Conservation (phyloP, 169 alveolate genomes). For the Plasmodium reichenowi region DNA sequence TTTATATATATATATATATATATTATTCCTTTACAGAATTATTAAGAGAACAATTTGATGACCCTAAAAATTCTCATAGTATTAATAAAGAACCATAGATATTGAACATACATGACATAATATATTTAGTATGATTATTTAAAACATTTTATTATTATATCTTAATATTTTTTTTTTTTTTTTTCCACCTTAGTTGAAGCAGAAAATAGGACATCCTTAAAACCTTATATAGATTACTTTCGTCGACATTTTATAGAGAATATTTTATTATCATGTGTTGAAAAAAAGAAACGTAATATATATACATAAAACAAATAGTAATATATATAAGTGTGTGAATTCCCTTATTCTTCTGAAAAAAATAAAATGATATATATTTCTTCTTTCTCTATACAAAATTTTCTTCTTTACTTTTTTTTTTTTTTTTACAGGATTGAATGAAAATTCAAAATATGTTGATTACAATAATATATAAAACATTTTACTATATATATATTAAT, state of each 20-base stretch:
- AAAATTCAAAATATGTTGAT: slow-evolving; percentile 38
- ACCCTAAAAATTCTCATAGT: slow-evolving; percentile 68
- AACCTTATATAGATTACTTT: slow-evolving; percentile 53
- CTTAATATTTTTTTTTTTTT: slow-evolving; percentile 3
- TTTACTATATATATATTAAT: background rate
- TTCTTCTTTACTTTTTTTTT: slow-evolving; percentile 16
- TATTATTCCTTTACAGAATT: slow-evolving; percentile 13
- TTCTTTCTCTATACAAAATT: background rate
- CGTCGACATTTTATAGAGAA: slow-evolving; percentile 63
- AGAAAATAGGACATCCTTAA: slow-evolving; percentile 69
- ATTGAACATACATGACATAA: background rate
- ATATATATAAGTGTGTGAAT: background rate
- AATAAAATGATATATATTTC: background rate
- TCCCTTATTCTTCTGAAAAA: no score
- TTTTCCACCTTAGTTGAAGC: slow-evolving; percentile 29
- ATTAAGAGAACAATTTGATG: slow-evolving; percentile 68
- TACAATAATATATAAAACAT: slow-evolving; percentile 19
- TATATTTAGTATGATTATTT: background rate
- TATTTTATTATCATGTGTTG: slow-evolving; percentile 53
- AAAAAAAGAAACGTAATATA: slow-evolving; percentile 57
- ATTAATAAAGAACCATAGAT: background rate
- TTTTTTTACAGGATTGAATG: slow-evolving; percentile 53
- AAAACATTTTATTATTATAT: background rate
- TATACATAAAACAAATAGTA: background rate
- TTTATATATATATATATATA: slow-evolving; percentile 1